Evolutionary conservation across 768 basidiomycete genomes (phyloP).

Genomic region (Serendipita sp.): DNA sequence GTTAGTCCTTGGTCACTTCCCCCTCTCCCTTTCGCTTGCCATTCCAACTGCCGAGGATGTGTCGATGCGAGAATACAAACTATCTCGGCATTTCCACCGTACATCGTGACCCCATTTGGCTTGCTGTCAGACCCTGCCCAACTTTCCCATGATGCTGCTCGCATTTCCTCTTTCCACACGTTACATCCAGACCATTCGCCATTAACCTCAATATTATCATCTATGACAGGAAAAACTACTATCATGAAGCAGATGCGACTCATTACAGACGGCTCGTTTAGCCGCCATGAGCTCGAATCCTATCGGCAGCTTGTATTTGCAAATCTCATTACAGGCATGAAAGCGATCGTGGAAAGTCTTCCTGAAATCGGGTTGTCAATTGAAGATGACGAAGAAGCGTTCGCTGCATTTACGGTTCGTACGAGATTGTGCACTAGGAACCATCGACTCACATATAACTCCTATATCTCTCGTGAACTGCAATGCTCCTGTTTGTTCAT

Average conservation of each 20-base stretch:
- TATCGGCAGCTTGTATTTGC: slow-evolving; percentile 87
- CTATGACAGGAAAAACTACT: not conserved
- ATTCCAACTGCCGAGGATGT: too few relatives aligned
- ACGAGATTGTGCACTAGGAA: too few relatives aligned
- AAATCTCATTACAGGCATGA: slow-evolving; percentile 77
- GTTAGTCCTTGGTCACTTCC: slow-evolving; percentile 39
- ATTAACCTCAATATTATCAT: not conserved
- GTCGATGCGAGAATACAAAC: not conserved
- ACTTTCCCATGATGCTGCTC: too few relatives aligned
- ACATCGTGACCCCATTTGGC: not conserved
- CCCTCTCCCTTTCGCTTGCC: slow-evolving; percentile 48
- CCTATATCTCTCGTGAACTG: not conserved
- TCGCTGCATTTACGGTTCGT: not conserved
- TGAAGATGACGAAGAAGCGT: slow-evolving; percentile 29
- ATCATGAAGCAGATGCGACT: slow-evolving; percentile 78
- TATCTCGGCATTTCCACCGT: not conserved
- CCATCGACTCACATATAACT: not conserved
- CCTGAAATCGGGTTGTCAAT: slow-evolving; percentile 74
- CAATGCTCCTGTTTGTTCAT: not conserved
- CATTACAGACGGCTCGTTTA: slow-evolving; percentile 78
- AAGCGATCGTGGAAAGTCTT: slow-evolving; percentile 71
- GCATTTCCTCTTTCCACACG: slow-evolving; percentile 3
- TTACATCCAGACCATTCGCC: not conserved
- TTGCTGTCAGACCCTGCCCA: not conserved
- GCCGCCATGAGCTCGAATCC: slow-evolving; percentile 63